Percentiles rank a stretch among this genome's conserved stretches.
Conservation (phyloP, 495 filamentous ascomycete species). For the Xylaria venustula region DNA sequence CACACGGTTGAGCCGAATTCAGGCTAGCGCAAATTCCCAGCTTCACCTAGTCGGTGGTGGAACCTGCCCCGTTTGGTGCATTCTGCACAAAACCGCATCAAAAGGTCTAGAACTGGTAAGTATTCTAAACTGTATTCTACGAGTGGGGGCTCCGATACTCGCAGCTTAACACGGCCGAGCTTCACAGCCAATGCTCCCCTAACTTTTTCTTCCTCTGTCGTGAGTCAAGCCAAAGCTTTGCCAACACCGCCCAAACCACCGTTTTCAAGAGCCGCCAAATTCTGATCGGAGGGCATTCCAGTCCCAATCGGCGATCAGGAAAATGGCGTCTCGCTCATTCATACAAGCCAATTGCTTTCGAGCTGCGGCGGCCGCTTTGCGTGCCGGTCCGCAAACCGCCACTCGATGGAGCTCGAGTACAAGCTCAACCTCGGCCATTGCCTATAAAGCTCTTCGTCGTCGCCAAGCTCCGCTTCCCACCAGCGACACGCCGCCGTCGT, state of each 20-base stretch:
- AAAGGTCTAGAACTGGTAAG: background rate
- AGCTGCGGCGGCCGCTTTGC: conserved; percentile 17
- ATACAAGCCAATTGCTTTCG: conserved; percentile 35
- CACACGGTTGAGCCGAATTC: background rate
- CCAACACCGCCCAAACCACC: background rate
- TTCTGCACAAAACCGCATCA: background rate
- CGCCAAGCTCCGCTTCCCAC: conserved; percentile 81
- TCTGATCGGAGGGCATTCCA: conserved; percentile 20
- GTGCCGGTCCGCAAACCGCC: conserved; percentile 20
- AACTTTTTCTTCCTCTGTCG: conserved; percentile 19
- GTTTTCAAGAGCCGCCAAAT: conserved; percentile 9
- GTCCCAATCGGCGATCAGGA: conserved; percentile 30
- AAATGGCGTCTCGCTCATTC: conserved; percentile 47
- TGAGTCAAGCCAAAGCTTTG: conserved; percentile 29
- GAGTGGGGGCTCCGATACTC: conserved; percentile 29
- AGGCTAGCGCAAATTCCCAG: background rate
- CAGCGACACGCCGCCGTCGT: conserved; percentile 69
- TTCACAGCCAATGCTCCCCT: background rate
- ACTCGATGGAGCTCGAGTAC: conserved; percentile 34
- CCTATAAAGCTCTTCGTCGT: conserved; percentile 96
- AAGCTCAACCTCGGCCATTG: conserved; percentile 87
- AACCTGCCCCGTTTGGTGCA: background rate
- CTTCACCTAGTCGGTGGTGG: background rate
- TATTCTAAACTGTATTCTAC: too few relatives aligned
- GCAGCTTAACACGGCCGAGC: conserved; percentile 14